Conservation (phyloP, 768 basidiomycete genomes). For the Suillus alpinus region DNA sequence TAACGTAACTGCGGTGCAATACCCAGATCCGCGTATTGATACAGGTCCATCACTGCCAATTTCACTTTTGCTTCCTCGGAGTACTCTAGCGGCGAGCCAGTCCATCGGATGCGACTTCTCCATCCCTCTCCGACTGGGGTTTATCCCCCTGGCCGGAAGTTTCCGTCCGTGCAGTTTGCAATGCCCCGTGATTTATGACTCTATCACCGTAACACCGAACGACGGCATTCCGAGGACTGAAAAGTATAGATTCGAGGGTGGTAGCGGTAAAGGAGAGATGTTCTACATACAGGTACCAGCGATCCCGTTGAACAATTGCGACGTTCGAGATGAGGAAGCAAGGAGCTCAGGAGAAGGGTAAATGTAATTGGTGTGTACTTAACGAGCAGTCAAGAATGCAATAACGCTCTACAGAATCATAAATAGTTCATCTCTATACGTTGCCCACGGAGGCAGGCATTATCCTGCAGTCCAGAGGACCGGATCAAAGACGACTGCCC, state of each 20-base stretch:
- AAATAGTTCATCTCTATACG: background rate
- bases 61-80: slow-evolving; percentile 32
- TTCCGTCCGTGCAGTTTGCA: slow-evolving; percentile 35
- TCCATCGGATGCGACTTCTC: slow-evolving; percentile 34
- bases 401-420: background rate
- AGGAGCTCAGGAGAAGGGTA: too few relatives aligned
- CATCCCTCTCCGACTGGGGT: slow-evolving; percentile 26
- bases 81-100: slow-evolving; percentile 23
- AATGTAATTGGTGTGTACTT: too few relatives aligned
- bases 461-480: background rate
- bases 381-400: background rate
- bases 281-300: slow-evolving; percentile 51
- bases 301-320: too few relatives aligned
- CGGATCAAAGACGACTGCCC: background rate
- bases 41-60: slow-evolving; percentile 36
- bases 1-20: slow-evolving; percentile 31
- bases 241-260: slow-evolving; percentile 39
- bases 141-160: slow-evolving; percentile 40
- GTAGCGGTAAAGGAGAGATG: slow-evolving; percentile 46
- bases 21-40: slow-evolving; percentile 36
- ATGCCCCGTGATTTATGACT: slow-evolving; percentile 46
- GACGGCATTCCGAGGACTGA: slow-evolving; percentile 34
- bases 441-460: background rate
- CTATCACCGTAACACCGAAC: slow-evolving; percentile 39
- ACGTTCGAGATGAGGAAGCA: too few relatives aligned